phyloP scores from a whole-genome alignment of 768 basidiomycete genomes.

The Saitozyma sp. region DNA sequence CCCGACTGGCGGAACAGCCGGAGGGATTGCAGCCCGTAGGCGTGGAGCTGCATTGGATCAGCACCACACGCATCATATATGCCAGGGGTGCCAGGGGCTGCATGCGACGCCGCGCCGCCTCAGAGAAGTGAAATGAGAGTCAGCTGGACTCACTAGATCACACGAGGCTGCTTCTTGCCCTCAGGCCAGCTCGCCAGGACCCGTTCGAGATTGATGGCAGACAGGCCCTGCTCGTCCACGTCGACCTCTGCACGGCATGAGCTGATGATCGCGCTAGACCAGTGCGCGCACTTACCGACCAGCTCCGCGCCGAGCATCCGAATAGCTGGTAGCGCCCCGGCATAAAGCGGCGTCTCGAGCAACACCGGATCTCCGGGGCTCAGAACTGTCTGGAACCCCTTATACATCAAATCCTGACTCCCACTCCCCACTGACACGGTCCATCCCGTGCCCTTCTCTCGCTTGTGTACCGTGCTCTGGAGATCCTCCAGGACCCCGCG shows the following conservation, averaged over 20 bases:
- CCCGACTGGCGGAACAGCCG: conserved; percentile 71
- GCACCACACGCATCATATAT: not conserved
- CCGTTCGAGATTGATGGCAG: conserved; percentile 61
- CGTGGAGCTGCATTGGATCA: conserved; percentile 23
- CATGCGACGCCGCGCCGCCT: not conserved
- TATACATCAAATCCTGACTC: conserved; percentile 85
- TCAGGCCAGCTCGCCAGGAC: conserved; percentile 74
- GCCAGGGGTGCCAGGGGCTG: not conserved
- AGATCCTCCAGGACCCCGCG: conserved; percentile 56
- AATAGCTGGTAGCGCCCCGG: conserved; percentile 53
- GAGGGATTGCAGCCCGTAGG: conserved; percentile 79
- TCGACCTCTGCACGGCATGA: conserved; percentile 63
- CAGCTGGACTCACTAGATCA: conserved; percentile 73
- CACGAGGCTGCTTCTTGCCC: conserved; percentile 69
- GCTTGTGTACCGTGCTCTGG: conserved; percentile 69
- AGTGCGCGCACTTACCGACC: conserved; percentile 42
- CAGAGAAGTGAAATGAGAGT: not conserved
- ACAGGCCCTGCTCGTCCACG: conserved; percentile 72
- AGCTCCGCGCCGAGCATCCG: conserved; percentile 37
- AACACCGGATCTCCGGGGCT: conserved; percentile 78
- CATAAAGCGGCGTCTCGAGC: conserved; percentile 62
- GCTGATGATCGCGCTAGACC: not conserved
- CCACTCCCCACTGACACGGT: conserved; percentile 73
- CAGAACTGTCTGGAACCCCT: conserved; percentile 72
- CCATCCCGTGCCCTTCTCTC: conserved; percentile 67